Evolutionary conservation across 73 alveolate species (phyloP).

Genomic region (Urostyla sp.): DNA sequence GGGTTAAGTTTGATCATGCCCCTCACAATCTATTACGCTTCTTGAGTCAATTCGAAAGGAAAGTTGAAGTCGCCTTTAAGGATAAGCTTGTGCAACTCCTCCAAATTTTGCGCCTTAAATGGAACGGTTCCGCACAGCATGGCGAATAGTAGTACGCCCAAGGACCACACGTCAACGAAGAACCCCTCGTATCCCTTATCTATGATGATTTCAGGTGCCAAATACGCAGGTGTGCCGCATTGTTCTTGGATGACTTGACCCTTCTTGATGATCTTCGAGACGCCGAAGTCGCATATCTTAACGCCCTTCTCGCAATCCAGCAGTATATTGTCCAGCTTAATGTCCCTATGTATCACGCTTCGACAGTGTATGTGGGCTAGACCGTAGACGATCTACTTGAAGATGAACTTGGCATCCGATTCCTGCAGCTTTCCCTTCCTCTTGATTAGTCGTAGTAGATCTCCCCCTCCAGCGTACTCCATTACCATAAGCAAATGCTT

Average conservation of each 20-base stretch:
- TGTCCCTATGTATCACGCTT: slow-evolving; percentile 65
- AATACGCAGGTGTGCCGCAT: slow-evolving; percentile 83
- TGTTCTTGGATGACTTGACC: slow-evolving; percentile 76
- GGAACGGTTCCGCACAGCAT: slow-evolving; percentile 75
- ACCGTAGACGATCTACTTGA: slow-evolving; percentile 63
- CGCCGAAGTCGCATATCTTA: slow-evolving; percentile 92
- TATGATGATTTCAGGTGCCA: slow-evolving; percentile 74
- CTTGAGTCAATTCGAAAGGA: slow-evolving; percentile 50
- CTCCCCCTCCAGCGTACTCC: slow-evolving; percentile 82
- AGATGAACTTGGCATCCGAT: slow-evolving; percentile 64
- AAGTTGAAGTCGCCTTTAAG: slow-evolving; percentile 58
- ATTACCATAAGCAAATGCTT: slow-evolving; percentile 66
- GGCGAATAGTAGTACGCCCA: slow-evolving; percentile 68
- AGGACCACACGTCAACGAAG: slow-evolving; percentile 65
- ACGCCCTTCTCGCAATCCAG: slow-evolving; percentile 59
- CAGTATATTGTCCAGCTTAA: slow-evolving; percentile 64
- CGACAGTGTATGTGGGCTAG: slow-evolving; percentile 66
- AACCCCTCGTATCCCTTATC: slow-evolving; percentile 70
- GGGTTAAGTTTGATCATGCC: slow-evolving; percentile 73
- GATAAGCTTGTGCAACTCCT: slow-evolving; percentile 66
- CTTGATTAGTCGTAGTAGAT: slow-evolving; percentile 57
- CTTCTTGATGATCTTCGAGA: slow-evolving; percentile 71
- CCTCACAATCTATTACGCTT: slow-evolving; percentile 26
- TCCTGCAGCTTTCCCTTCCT: slow-evolving; percentile 62
- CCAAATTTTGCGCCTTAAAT: slow-evolving; percentile 68